A percentile compares a stretch with the other conserved stretches of the same genome.
Conservation (phyloP, 148 eudicot genomes). For the Linanthus parryae region DNA sequence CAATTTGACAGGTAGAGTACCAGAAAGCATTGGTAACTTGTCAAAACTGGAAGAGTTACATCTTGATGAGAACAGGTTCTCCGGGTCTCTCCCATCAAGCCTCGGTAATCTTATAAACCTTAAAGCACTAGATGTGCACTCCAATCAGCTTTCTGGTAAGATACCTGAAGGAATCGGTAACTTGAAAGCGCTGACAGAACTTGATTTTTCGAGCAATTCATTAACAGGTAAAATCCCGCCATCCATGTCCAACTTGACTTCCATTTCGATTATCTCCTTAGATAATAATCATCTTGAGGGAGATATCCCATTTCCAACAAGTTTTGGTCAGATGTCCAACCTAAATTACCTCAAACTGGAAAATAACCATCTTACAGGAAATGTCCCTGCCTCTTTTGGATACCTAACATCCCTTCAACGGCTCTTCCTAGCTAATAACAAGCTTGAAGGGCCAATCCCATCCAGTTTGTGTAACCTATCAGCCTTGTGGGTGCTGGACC, state of each 20-base stretch:
- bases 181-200: slow-evolving; percentile 23
- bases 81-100: slow-evolving; percentile 27
- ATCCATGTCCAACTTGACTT: slow-evolving; percentile 29
- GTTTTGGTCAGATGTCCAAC: no score
- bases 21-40: slow-evolving; percentile 45
- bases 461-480: slow-evolving; percentile 31
- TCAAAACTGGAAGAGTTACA: slow-evolving; percentile 36
- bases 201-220: slow-evolving; percentile 35
- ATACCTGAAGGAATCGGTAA: slow-evolving; percentile 33
- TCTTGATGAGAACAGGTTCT: slow-evolving; percentile 32
- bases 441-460: slow-evolving; percentile 44
- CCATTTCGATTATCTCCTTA: slow-evolving; percentile 24
- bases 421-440: slow-evolving; percentile 38
- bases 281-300: slow-evolving; percentile 31
- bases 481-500: slow-evolving; percentile 28
- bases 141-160: slow-evolving; percentile 27
- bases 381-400: no score
- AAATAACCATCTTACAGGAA: no score
- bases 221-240: slow-evolving; percentile 29
- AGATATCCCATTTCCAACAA: no score
- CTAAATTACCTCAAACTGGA: no score
- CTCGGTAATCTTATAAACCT: slow-evolving; percentile 30
- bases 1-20: slow-evolving; percentile 32
- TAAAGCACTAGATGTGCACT: slow-evolving; percentile 20
- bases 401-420: slow-evolving; percentile 38